Evolutionary conservation across 1,284 basidiomycete genomes (phyloP).

Genomic region (Ustilago shanxiensis): DNA sequence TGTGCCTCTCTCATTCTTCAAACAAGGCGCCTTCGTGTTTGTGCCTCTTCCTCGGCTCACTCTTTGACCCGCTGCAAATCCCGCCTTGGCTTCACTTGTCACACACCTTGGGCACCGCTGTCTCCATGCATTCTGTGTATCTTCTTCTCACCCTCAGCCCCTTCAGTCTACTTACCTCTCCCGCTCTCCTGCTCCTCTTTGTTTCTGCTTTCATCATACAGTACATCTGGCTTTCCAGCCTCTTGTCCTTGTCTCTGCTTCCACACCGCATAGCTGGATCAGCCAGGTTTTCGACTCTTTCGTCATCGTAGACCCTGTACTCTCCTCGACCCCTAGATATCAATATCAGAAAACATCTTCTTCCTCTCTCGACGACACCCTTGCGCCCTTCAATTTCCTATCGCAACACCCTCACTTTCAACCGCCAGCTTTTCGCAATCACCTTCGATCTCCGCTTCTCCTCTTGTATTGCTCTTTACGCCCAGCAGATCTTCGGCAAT

Average conservation of each 20-base stretch:
- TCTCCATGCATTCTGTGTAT: too few species aligned
- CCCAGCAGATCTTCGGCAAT: not conserved
- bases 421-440: not conserved
- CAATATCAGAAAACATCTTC: not conserved
- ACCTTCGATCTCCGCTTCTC: not conserved
- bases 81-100: slow-evolving; percentile 6
- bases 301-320: slow-evolving; percentile 6
- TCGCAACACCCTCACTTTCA: not conserved
- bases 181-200: too few species aligned
- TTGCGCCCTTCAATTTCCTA: not conserved
- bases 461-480: not conserved
- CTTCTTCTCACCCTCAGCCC: too few species aligned
- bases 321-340: not conserved
- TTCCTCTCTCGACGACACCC: slow-evolving; percentile 8
- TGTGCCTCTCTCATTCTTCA: too few species aligned
- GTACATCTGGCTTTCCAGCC: not conserved
- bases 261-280: not conserved
- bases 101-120: too few species aligned
- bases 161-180: too few species aligned
- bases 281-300: slow-evolving; percentile 2
- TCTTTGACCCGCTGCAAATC: not conserved
- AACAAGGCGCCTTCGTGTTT: too few species aligned
- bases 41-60: too few species aligned
- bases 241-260: not conserved
- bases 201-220: too few species aligned